phyloP scores from a whole-genome alignment of 2,329 filamentous ascomycete genomes.

The Cladosporium sphaerospermum region DNA sequence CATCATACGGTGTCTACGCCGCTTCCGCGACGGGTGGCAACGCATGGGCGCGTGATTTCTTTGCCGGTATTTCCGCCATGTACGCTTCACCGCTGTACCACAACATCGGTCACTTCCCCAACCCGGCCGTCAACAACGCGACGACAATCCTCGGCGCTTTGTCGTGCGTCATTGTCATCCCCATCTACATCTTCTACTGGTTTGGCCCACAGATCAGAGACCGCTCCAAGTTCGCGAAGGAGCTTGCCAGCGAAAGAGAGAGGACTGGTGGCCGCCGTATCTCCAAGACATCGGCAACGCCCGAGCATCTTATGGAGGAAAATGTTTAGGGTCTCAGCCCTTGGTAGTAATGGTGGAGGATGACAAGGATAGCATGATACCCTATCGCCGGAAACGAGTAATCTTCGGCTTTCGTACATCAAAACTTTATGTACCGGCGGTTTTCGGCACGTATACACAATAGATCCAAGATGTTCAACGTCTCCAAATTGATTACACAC shows the following conservation, averaged over 20 bases:
- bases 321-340: not conserved
- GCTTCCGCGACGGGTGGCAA: conserved; percentile 68
- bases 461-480: no score
- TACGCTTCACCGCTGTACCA: conserved; percentile 54
- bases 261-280: conserved; percentile 18
- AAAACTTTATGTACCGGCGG: no score
- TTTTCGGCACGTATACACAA: no score
- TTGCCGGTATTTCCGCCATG: conserved; percentile 62
- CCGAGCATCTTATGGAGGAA: conserved; percentile 2
- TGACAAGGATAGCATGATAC: not conserved
- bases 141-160: conserved; percentile 47
- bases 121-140: conserved; percentile 42
- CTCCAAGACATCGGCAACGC: conserved; percentile 4
- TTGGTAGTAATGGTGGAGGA: not conserved
- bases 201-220: conserved; percentile 46
- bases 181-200: conserved; percentile 49
- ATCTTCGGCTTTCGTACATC: not conserved
- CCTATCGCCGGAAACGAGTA: not conserved
- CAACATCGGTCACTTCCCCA: conserved; percentile 33
- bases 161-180: conserved; percentile 44
- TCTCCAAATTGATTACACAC: no score
- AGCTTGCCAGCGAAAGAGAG: conserved; percentile 29
- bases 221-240: conserved; percentile 45
- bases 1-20: conserved; percentile 63
- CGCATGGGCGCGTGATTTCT: conserved; percentile 63